Base-by-base conservation (phyloP, 1,284 basidiomycete genomes). In the Singerocomus rubriflavus region DNA sequence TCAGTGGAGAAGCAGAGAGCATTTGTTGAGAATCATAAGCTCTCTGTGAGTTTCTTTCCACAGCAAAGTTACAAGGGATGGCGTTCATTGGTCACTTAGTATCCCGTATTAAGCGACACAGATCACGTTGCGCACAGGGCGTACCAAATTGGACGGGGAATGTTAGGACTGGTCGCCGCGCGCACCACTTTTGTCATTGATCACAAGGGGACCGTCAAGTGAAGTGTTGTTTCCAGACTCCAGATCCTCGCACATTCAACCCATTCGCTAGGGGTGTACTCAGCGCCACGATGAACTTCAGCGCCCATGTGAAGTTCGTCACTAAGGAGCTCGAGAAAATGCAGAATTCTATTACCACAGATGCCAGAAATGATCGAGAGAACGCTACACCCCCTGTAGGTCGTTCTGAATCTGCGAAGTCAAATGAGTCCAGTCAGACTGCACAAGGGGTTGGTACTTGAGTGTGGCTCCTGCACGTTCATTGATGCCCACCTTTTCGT, bases 151-250 rank as follows among this genome's bases (percentile, higher is more conserved):
- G 80, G 79, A 8, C 84, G 78, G 59, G 80, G 80, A 2, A 61
- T 91, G 52, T 65, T 90, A 27, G 89, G 90, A 12, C 59, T 91
- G 27, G 70, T 72, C 0, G 75, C 80, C 55, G 83, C 84, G 5
- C 78, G 89, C 21, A 77, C 81, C 25, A 92, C 89, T 0, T 85
- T 90, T 64, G 74, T 91, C 59, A 82, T 92, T 50, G 87, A 90
- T 64, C 73, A 70, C 47, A 76, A 84, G 48, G 88, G 90, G 4
- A 70, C 81, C 41, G 72, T 91, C 30, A 75, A 78, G 80, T 86
- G 32, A 44, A 43, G 17, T 26, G 13, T 33, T 21, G 4, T 32
- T 14, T 46, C 34, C 7, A 7, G 8, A 16, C 13, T 25, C 46
- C 17, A n/a, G n/a, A 21, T 30, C 26, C 25, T 5, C 30, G 38